phyloP scores from a whole-genome alignment of 257 asterid species.

The Buddleja alternifolia region DNA sequence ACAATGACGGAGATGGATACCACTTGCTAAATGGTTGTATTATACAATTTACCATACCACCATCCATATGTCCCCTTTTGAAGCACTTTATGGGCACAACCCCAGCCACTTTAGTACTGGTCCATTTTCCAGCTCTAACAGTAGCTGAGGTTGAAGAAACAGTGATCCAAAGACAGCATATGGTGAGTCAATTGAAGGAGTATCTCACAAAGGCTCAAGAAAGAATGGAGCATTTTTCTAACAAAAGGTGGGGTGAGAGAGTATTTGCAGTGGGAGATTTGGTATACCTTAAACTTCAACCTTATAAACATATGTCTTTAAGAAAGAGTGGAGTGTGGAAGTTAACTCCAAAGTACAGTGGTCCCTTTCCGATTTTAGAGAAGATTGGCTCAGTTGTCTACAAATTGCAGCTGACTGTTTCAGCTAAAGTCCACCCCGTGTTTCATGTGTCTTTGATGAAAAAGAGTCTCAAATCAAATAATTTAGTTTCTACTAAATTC shows the following conservation, averaged over 20 bases:
- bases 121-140: not conserved
- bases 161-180: not conserved
- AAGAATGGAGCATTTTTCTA: not conserved
- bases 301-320: not conserved
- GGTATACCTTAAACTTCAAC: slow-evolving; percentile 8
- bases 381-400: slow-evolving; percentile 15
- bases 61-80: too few relatives aligned
- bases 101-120: too few relatives aligned
- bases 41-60: too few relatives aligned
- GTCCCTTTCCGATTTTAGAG: not conserved
- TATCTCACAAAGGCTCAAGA: not conserved
- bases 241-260: not conserved
- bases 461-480: too few relatives aligned
- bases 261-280: slow-evolving; percentile 3
- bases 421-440: not conserved
- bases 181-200: not conserved
- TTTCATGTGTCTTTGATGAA: slow-evolving; percentile 26
- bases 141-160: not conserved
- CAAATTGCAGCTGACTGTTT: not conserved
- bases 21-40: too few relatives aligned
- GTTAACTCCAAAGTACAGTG: not conserved
- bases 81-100: too few relatives aligned
- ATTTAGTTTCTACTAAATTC: too few relatives aligned
- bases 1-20: too few relatives aligned
- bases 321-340: not conserved